These are phyloP conservation scores for Triticum aestivum DNA, from an alignment of 176 grass and related monocot genomes.

Conservation along the genomic window IWGSC_CS_RefSeq_v2.1 NC_057808.1:199741293-199741792, in stretches of 20 bases:
- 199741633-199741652: slow-evolving; percentile 38
- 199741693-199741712: slow-evolving; percentile 89
- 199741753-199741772: neutral
- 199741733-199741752: slow-evolving; percentile 21
- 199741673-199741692: slow-evolving; percentile 73
- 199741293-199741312: slow-evolving; percentile 97
- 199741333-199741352: slow-evolving; percentile 73
- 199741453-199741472: neutral
- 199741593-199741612: neutral
- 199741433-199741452: neutral
- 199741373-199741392: slow-evolving; percentile 81
- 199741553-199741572: slow-evolving; percentile 64
- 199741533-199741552: slow-evolving; percentile 96
- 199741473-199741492: slow-evolving; percentile 65
- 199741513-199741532: slow-evolving; percentile 95
- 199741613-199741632: slow-evolving; percentile 10
- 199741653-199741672: slow-evolving; percentile 86
- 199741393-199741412: neutral
- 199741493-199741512: slow-evolving; percentile 95
- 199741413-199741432: slow-evolving; percentile 11
- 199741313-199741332: slow-evolving; percentile 83
- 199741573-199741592: slow-evolving; percentile 1
- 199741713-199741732: slow-evolving; percentile 74
- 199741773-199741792: neutral
- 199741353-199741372: slow-evolving; percentile 97